A percentile compares a stretch with the other conserved stretches of the same genome.
Evolutionary conservation across 2,329 filamentous ascomycete genomes (phyloP).

Genomic region (Sphaerulina populicola): DNA sequence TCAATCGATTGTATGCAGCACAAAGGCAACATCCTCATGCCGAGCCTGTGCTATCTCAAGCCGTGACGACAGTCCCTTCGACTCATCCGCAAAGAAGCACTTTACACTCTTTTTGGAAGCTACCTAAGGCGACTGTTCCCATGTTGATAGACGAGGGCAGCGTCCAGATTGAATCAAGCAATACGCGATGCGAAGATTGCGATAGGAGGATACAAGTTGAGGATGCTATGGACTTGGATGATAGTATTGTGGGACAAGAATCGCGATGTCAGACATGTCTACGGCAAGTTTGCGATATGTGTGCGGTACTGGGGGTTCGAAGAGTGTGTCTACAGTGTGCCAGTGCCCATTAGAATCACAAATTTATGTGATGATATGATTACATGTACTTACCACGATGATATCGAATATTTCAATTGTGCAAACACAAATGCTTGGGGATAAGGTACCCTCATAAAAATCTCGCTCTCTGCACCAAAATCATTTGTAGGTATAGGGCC

Average conservation of each 20-base stretch:
- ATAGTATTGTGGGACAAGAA: conserved; percentile 22
- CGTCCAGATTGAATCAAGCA: conserved; percentile 3
- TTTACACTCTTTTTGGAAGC: conserved; percentile 42
- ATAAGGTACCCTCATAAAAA: no score
- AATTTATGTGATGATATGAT: not conserved
- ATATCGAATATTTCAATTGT: not conserved
- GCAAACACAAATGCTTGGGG: not conserved
- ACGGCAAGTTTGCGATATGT: conserved; percentile 37
- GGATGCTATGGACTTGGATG: conserved; percentile 34
- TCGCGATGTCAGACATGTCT: conserved; percentile 36
- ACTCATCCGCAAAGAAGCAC: conserved; percentile 37
- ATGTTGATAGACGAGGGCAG: conserved; percentile 11
- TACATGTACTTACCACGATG: not conserved
- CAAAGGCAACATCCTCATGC: conserved; percentile 31
- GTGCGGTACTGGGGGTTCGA: conserved; percentile 34
- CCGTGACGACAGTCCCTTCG: conserved; percentile 13
- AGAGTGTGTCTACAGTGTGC: conserved; percentile 39
- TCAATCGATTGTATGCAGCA: conserved; percentile 40
- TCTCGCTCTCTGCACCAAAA: no score
- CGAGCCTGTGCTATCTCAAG: conserved; percentile 24
- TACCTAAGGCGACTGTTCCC: conserved; percentile 30
- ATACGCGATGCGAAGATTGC: conserved; percentile 39
- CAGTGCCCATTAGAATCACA: conserved; percentile 1
- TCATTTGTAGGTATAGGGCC: no score
- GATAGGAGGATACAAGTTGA: conserved; percentile 31